Evolutionary conservation across 2,329 filamentous ascomycete species (phyloP).

Genomic region (Daldinia sp.): DNA sequence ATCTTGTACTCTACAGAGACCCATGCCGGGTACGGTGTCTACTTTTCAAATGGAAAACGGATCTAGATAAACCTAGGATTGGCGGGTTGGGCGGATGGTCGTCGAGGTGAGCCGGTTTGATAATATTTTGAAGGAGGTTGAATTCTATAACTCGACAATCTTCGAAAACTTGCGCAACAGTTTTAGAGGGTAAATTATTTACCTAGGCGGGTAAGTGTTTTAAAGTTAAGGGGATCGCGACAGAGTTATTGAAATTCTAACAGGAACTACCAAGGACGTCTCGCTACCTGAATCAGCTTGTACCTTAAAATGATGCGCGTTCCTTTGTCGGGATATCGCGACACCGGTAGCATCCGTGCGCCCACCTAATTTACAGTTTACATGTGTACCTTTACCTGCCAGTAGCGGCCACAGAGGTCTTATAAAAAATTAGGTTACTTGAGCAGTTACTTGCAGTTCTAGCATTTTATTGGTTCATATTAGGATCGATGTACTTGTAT

Average conservation of each 20-base stretch:
- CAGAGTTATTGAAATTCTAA: background rate
- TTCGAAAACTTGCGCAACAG: background rate
- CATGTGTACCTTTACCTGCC: background rate
- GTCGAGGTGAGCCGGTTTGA: background rate
- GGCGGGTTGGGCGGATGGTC: too few species aligned
- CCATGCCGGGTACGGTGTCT: constrained; percentile 54
- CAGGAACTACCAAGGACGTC: background rate
- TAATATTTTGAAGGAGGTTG: background rate
- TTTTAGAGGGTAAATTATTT: background rate
- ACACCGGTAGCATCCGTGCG: constrained; percentile 21
- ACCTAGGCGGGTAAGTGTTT: background rate
- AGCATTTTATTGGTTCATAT: background rate
- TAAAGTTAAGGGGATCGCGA: background rate
- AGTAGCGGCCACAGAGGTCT: background rate
- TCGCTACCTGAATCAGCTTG: background rate
- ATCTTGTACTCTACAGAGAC: constrained; percentile 58
- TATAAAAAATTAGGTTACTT: constrained; percentile 2
- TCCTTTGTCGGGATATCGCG: constrained; percentile 32
- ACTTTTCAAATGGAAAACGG: background rate
- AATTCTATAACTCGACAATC: background rate
- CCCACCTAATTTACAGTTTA: constrained; percentile 7
- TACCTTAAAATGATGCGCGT: constrained; percentile 28
- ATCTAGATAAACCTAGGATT: background rate
- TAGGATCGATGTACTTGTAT: background rate
- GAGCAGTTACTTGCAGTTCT: constrained; percentile 4